phyloP scores from a whole-genome alignment of 164 flowering plant species.

The Aristolochia californica region DNA sequence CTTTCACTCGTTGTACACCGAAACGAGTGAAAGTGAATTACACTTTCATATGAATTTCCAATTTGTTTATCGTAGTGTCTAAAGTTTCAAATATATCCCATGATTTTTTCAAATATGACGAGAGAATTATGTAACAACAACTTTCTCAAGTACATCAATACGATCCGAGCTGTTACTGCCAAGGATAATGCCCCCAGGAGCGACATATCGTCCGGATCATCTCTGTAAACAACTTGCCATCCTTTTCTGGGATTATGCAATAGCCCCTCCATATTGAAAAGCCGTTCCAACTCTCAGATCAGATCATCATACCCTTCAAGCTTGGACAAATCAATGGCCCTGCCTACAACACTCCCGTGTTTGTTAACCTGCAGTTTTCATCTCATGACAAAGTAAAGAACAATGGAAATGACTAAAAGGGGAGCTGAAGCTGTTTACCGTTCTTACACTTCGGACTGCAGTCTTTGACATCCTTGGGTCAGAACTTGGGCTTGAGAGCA shows the following conservation, averaged over 20 bases:
- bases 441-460: constrained; percentile 32
- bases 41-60: too few species aligned
- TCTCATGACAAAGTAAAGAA: constrained; percentile 10
- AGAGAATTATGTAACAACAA: too few species aligned
- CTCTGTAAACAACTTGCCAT: constrained; percentile 23
- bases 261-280: constrained; percentile 26
- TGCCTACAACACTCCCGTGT: constrained; percentile 25
- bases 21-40: too few species aligned
- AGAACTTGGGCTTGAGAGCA: constrained; percentile 11
- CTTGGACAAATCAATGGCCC: constrained; percentile 21
- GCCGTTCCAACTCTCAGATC: constrained; percentile 17
- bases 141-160: neutral
- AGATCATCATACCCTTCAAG: constrained; percentile 26
- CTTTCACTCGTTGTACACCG: too few species aligned
- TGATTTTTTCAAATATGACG: too few species aligned
- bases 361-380: constrained; percentile 16
- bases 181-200: constrained; percentile 23
- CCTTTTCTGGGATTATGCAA: constrained; percentile 19
- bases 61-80: too few species aligned
- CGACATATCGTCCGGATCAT: constrained; percentile 19
- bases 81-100: too few species aligned
- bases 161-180: constrained; percentile 16
- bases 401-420: constrained; percentile 22
- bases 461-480: constrained; percentile 10
- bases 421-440: constrained; percentile 24